Conservation (phyloP, 2,329 filamentous ascomycete species). For the Lecanicillium sp. region DNA sequence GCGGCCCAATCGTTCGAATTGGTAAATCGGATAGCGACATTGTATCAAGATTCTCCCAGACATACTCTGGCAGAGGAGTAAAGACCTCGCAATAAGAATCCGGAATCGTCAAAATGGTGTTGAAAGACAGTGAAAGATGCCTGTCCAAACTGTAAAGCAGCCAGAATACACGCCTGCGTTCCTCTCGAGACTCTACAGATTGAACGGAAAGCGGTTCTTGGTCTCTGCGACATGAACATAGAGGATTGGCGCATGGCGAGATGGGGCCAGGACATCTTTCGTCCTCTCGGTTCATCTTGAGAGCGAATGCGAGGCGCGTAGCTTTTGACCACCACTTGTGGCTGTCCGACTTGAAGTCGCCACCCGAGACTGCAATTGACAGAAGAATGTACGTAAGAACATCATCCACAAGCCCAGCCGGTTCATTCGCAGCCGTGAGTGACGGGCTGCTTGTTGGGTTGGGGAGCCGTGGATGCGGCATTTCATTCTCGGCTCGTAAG, state of each 20-base stretch:
- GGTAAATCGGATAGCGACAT: conserved; percentile 22
- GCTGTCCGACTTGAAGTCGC: conserved; percentile 39
- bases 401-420: conserved; percentile 28
- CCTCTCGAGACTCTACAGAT: conserved; percentile 34
- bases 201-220: conserved; percentile 16
- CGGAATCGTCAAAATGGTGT: conserved; percentile 32
- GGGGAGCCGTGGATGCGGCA: conserved; percentile 16
- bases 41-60: conserved; percentile 31
- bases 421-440: conserved; percentile 24
- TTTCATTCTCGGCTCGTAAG: conserved; percentile 23
- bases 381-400: conserved; percentile 37
- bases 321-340: conserved; percentile 40
- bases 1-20: conserved; percentile 26
- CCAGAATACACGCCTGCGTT: conserved; percentile 39
- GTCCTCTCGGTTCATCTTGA: conserved; percentile 30
- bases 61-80: conserved; percentile 28
- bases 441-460: conserved; percentile 17
- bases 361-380: conserved; percentile 35
- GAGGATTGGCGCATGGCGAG: conserved; percentile 21
- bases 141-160: conserved; percentile 37
- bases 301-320: conserved; percentile 25
- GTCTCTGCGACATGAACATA: conserved; percentile 22
- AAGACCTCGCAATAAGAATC: conserved; percentile 37
- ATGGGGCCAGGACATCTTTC: conserved; percentile 20
- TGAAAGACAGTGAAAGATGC: conserved; percentile 38